Percentiles rank a stretch among this genome's conserved stretches.
Evolutionary conservation across 1,284 basidiomycete species (phyloP).

Genomic region (Puccinia horiana): DNA sequence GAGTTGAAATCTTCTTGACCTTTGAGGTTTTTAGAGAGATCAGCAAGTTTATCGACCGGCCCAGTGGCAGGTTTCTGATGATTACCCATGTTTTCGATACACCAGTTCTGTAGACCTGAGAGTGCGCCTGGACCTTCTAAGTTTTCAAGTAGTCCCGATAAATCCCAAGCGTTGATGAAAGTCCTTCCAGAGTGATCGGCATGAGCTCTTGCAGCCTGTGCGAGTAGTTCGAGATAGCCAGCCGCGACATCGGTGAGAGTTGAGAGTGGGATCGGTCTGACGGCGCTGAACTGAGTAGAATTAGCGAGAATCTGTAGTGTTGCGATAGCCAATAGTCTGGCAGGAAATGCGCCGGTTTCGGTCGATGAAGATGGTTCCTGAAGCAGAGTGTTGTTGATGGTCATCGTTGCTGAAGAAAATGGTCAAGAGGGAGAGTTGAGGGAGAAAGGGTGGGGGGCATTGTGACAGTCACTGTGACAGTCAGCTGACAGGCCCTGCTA

Average conservation of each 20-base stretch:
- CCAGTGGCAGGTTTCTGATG: not conserved
- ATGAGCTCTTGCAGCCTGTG: not conserved
- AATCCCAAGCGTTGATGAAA: constrained; percentile 33
- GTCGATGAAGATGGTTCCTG: not conserved
- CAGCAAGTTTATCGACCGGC: not conserved
- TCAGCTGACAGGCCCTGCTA: not conserved
- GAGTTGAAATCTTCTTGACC: not conserved
- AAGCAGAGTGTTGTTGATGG: not conserved
- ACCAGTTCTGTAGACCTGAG: constrained; percentile 24
- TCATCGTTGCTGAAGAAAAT: not conserved
- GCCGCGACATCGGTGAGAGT: not conserved
- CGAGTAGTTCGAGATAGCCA: constrained; percentile 30
- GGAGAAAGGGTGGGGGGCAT: not conserved
- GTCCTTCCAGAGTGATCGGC: constrained; percentile 23
- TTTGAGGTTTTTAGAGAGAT: constrained; percentile 3
- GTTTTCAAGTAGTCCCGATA: not conserved
- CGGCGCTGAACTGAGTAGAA: constrained; percentile 32
- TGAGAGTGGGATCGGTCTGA: constrained; percentile 29
- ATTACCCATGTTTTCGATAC: not conserved
- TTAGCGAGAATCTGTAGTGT: constrained; percentile 28
- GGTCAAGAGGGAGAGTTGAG: too few relatives aligned
- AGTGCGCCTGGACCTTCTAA: not conserved
- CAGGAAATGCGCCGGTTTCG: constrained; percentile 6
- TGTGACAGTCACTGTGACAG: not conserved
- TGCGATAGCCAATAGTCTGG: constrained; percentile 13